Evolutionary conservation across 2,329 filamentous ascomycete species (phyloP).

Genomic region (Cladophialophora psammophila): DNA sequence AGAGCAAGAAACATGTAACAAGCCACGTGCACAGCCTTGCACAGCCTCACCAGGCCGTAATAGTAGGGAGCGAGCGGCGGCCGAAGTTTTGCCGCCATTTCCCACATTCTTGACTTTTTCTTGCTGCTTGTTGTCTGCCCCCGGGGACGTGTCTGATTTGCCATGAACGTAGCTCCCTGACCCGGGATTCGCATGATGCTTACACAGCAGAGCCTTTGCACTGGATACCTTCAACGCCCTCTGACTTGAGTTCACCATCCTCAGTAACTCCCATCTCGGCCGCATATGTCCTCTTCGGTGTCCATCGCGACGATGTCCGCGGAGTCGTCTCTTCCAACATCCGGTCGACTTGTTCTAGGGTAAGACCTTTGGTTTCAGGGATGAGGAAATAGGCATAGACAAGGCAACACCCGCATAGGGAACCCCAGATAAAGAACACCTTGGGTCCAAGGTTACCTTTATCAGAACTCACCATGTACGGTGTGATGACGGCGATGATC

Average conservation of each 20-base stretch:
- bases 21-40: too few species aligned
- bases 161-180: background rate
- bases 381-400: constrained; percentile 78
- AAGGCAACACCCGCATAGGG: constrained; percentile 73
- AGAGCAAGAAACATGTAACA: background rate
- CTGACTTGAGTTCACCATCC: constrained; percentile 42
- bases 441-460: constrained; percentile 68
- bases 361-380: constrained; percentile 77
- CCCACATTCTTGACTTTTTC: too few species aligned
- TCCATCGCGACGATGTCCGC: constrained; percentile 78
- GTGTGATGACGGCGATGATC: constrained; percentile 73
- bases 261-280: constrained; percentile 58
- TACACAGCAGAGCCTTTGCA: constrained; percentile 44
- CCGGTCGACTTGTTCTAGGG: constrained; percentile 80
- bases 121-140: too few species aligned
- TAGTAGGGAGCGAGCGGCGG: background rate
- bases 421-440: constrained; percentile 83
- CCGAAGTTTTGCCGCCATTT: background rate
- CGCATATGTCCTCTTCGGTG: constrained; percentile 74
- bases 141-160: background rate
- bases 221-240: constrained; percentile 43
- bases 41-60: background rate
- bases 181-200: background rate
- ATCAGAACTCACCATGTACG: constrained; percentile 70
- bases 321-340: constrained; percentile 89